These are phyloP conservation scores for Apiospora pterosperma DNA, from an alignment of 2,329 filamentous ascomycete genomes.

Conservation along the genomic window DNA sequence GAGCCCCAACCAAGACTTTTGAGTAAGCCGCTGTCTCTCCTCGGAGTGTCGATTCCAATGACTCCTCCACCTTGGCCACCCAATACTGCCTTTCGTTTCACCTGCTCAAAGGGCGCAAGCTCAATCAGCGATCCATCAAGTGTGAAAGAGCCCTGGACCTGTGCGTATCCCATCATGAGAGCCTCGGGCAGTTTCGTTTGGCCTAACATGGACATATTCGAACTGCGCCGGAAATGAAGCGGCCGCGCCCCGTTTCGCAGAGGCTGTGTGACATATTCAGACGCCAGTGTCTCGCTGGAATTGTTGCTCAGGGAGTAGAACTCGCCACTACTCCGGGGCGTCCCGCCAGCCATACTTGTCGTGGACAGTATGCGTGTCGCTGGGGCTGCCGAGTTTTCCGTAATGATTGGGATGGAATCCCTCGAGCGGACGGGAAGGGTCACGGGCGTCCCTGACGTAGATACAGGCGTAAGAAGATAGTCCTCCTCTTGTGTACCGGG, in stretches of 20 bases:
- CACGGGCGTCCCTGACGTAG: conserved; percentile 29
- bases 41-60: conserved; percentile 71
- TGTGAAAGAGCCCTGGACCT: conserved; percentile 87
- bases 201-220: conserved; percentile 38
- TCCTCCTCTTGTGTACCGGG: conserved; percentile 31
- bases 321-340: conserved; percentile 87
- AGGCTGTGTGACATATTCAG: conserved; percentile 71
- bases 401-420: conserved; percentile 45
- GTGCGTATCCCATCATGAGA: conserved; percentile 97
- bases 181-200: conserved; percentile 62
- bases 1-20: conserved; percentile 84
- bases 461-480: conserved; percentile 37
- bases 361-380: conserved; percentile 71
- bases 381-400: conserved; percentile 55
- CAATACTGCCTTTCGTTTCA: conserved; percentile 90
- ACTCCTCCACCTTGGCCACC: conserved; percentile 85
- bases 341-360: conserved; percentile 70
- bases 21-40: conserved; percentile 75
- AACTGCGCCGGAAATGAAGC: conserved; percentile 43
- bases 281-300: conserved; percentile 87
- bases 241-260: conserved; percentile 34
- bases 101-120: conserved; percentile 86
- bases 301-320: conserved; percentile 95
- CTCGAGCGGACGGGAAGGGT: conserved; percentile 37
- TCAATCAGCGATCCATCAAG: conserved; percentile 90